Conservation (phyloP, 768 basidiomycete species). For the Sporobolomyces roseus region DNA sequence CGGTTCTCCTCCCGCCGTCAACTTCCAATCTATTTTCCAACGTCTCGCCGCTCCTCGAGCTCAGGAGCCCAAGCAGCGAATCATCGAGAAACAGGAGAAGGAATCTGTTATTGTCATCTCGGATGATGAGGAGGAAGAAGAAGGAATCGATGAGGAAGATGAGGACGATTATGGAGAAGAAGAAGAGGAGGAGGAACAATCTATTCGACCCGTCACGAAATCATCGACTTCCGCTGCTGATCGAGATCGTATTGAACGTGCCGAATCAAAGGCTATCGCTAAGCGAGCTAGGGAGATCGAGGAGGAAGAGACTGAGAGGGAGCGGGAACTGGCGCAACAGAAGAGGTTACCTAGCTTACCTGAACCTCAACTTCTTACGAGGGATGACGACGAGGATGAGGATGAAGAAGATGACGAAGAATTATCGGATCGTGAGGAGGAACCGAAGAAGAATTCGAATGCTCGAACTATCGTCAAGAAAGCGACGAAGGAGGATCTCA, state of each 20-base stretch:
- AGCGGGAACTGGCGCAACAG: background rate
- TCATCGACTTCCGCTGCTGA: conserved; percentile 16
- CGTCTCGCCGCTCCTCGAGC: background rate
- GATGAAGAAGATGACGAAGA: conserved; percentile 1
- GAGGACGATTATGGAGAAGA: conserved; percentile 9
- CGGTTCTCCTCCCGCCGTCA: conserved; percentile 5
- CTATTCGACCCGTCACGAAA: conserved; percentile 30
- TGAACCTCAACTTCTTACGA: background rate
- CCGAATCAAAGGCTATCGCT: conserved; percentile 7
- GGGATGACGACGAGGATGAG: conserved; percentile 7
- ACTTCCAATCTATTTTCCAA: background rate
- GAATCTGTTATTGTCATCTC: background rate
- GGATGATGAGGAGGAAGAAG: conserved; percentile 5
- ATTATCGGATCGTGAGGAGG: background rate
- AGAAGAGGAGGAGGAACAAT: conserved; percentile 13
- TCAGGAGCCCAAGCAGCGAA: too few species aligned
- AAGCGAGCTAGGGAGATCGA: conserved; percentile 19
- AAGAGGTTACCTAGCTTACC: conserved; percentile 16
- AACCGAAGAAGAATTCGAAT: too few species aligned
- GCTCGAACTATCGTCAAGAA: conserved; percentile 11
- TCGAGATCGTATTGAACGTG: conserved; percentile 8
- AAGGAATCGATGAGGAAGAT: background rate
- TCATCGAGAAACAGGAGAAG: background rate
- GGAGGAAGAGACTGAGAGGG: conserved; percentile 19
- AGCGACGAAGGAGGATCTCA: conserved; percentile 22